Evolutionary conservation across 2,329 filamentous ascomycete species (phyloP).

Genomic region (Thelonectria rubi): DNA sequence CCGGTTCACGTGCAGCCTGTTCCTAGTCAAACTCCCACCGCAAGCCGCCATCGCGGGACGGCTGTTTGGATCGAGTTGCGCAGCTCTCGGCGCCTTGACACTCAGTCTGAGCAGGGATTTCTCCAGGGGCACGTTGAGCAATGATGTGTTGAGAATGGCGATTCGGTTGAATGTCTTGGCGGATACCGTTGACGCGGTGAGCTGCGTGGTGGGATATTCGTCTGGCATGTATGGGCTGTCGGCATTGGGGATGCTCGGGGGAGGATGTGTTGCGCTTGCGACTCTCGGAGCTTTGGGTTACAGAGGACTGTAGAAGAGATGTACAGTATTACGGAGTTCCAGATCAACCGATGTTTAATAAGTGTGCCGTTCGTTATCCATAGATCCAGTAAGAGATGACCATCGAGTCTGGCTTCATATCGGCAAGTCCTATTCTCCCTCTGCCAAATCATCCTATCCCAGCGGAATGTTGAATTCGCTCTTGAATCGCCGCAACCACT

Average conservation of each 20-base stretch:
- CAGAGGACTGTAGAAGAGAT: not conserved
- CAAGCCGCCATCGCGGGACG: not conserved
- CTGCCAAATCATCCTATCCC: not conserved
- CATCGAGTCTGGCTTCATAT: too few species aligned
- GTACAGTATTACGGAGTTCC: too few species aligned
- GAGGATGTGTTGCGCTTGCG: conserved; percentile 1
- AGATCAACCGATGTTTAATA: too few species aligned
- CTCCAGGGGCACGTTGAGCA: not conserved
- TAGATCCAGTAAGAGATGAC: too few species aligned
- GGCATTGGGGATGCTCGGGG: conserved; percentile 1
- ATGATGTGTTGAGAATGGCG: not conserved
- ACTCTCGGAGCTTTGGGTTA: not conserved
- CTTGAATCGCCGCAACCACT: conserved; percentile 67
- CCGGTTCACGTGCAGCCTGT: not conserved
- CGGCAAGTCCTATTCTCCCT: too few species aligned
- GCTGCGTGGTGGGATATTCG: not conserved
- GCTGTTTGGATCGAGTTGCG: conserved; percentile 4
- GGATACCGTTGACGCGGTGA: not conserved
- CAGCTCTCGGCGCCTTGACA: not conserved
- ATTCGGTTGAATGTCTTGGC: not conserved
- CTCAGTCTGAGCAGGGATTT: not conserved
- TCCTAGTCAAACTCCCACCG: not conserved
- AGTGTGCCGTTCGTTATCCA: too few species aligned
- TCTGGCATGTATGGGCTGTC: conserved; percentile 1
- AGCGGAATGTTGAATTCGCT: conserved; percentile 56